Conservation (phyloP, 345 rosid species). For the Bruguiera parviflora region DNA sequence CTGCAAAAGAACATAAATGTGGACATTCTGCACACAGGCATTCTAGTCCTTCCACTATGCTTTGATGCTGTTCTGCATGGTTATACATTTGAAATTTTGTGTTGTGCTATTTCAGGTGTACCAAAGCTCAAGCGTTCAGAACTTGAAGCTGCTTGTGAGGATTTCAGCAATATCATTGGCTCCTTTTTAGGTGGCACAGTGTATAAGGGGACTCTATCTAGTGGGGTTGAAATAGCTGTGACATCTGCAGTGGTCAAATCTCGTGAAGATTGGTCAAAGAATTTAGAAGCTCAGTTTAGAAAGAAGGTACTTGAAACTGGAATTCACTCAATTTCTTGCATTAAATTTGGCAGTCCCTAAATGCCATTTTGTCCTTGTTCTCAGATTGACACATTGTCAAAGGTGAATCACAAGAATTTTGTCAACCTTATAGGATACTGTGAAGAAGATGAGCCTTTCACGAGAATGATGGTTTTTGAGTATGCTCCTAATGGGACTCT, state of each 20-base stretch:
- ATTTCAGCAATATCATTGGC: slow-evolving; percentile 90
- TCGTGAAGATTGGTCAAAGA: slow-evolving; percentile 61
- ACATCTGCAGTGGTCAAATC: slow-evolving; percentile 48
- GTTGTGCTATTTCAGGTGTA: slow-evolving; percentile 50
- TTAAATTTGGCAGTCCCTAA: slow-evolving; percentile 3
- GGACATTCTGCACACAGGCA: not conserved
- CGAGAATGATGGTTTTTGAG: slow-evolving; percentile 89
- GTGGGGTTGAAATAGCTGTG: slow-evolving; percentile 89
- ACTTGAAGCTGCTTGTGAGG: slow-evolving; percentile 92
- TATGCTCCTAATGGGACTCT: slow-evolving; percentile 97
- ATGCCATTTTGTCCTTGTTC: slow-evolving; percentile 17
- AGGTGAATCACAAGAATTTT: slow-evolving; percentile 87
- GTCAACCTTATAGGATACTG: slow-evolving; percentile 84
- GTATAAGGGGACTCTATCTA: slow-evolving; percentile 89
- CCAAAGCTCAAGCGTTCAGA: slow-evolving; percentile 79
- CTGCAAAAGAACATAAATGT: not conserved
- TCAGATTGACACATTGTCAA: slow-evolving; percentile 76
- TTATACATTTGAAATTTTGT: slow-evolving; percentile 7
- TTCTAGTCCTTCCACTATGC: not conserved
- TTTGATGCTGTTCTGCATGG: not conserved
- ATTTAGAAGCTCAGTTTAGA: slow-evolving; percentile 59
- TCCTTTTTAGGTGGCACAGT: slow-evolving; percentile 58
- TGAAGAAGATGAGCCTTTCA: slow-evolving; percentile 76
- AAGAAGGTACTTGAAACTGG: slow-evolving; percentile 55
- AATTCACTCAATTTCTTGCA: not conserved